Base-by-base conservation (phyloP, 2,329 filamentous ascomycete genomes). In the Xylaria hypoxylon region DNA sequence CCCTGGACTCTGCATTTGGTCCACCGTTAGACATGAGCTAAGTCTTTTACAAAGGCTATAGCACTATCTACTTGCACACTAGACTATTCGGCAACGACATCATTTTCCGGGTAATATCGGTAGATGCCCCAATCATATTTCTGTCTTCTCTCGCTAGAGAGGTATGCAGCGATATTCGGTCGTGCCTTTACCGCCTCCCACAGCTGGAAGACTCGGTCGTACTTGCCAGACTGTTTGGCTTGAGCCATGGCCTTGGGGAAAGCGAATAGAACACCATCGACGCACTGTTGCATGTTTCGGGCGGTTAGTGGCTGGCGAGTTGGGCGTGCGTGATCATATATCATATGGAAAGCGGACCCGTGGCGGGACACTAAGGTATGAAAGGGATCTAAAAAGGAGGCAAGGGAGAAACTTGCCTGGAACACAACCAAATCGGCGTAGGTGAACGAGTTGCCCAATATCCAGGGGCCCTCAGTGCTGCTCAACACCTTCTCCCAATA, bases 361-460 rank as follows among this genome's bases (percentile, higher is more conserved):
- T 24, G 42, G 1, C n/a, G 15, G 89, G 40, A 68, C 80, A 79
- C 81, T 85, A 5, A 11, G 19, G 55, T 26, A 44, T 28, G 10
- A 3, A 15, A 33, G n/a, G 13, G 47, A 15, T 26, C 24, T 17
- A 7, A 4, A 19, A 7, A 8, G 2, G 3, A 7, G 22, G 35
- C 17, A 42, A 31, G 8, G 13, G 5, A 26, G n/a, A 8, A 17
- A 70, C 80, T 66, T 68, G 90, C 88, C 79, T 93, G 91, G 82
- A 90, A 94, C 0, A 94, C 75, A 1, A 91, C 89, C 53, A 91
- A 81, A 76, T 95, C 92, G 13, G 91, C 92, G 77, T 91, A 92
- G 0, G 88, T 92, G 68, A 94, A 71, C 68, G 80, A 80, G 0
- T 82, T 84, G 0, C 89, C 90, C 51, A 92, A 89, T 0, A 95